phyloP scores from a whole-genome alignment of 768 basidiomycete genomes.

The Melanogaster broomeanus region DNA sequence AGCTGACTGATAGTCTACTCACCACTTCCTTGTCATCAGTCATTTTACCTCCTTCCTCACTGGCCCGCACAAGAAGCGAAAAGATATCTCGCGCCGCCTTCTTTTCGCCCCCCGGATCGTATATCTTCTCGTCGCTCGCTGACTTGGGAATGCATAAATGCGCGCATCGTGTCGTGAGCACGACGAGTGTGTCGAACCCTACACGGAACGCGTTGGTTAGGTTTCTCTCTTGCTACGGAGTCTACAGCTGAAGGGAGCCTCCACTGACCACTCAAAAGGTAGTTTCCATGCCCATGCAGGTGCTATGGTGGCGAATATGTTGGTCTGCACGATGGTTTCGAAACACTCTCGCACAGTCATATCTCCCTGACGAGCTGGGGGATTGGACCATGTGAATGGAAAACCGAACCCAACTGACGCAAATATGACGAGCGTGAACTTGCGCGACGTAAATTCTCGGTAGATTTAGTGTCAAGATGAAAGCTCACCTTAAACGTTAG shows the following conservation, averaged over 20 bases:
- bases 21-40: conserved; percentile 19
- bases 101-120: conserved; percentile 1
- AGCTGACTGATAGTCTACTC: neutral
- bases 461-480: neutral
- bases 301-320: conserved; percentile 16
- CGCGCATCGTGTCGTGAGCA: conserved; percentile 22
- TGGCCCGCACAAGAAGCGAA: conserved; percentile 20
- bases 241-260: neutral
- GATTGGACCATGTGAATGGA: conserved; percentile 20
- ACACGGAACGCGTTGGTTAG: neutral
- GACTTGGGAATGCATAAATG: conserved; percentile 20
- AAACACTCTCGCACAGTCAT: conserved; percentile 23
- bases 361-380: conserved; percentile 15
- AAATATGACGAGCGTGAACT: conserved; percentile 24
- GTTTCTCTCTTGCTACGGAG: neutral
- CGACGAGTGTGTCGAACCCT: conserved; percentile 21
- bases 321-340: conserved; percentile 10
- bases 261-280: conserved; percentile 18
- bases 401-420: conserved; percentile 26
- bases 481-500: conserved; percentile 21
- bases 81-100: conserved; percentile 20
- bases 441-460: neutral
- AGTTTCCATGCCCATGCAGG: conserved; percentile 25
- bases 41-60: conserved; percentile 19
- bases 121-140: conserved; percentile 8